phyloP scores from a whole-genome alignment of 2,329 filamentous ascomycete genomes.

The Phialophora macrospora region DNA sequence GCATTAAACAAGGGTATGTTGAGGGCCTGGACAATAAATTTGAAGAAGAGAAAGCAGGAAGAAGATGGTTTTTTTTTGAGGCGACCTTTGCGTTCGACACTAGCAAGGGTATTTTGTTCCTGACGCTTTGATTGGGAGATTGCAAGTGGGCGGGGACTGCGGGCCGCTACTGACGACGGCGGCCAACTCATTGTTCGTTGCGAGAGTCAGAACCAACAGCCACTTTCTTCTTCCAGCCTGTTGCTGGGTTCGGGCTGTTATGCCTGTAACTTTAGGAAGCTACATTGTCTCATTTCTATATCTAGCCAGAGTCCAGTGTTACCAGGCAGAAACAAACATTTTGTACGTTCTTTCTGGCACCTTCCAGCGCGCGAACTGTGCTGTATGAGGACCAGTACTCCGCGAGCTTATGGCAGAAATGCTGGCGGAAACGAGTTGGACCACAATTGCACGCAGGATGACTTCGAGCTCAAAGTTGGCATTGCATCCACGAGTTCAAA shows the following conservation, averaged over 20 bases:
- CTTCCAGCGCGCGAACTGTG: not conserved
- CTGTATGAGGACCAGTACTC: not conserved
- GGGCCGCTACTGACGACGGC: too few species aligned
- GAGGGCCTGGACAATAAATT: slow-evolving; percentile 34
- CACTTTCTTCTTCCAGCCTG: not conserved
- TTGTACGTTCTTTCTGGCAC: not conserved
- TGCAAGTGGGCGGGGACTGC: not conserved
- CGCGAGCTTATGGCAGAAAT: not conserved
- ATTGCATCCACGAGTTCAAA: too few species aligned
- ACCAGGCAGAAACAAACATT: too few species aligned
- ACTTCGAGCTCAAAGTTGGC: too few species aligned
- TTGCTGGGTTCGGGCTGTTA: not conserved
- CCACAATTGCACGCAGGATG: too few species aligned
- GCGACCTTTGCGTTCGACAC: not conserved
- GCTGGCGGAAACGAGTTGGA: too few species aligned
- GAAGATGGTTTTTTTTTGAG: not conserved
- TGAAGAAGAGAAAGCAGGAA: slow-evolving; percentile 13
- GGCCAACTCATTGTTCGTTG: too few species aligned
- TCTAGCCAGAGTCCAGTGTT: not conserved
- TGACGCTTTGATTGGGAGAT: not conserved
- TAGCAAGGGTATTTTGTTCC: slow-evolving; percentile 6
- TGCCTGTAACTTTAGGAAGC: not conserved
- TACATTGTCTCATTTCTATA: not conserved
- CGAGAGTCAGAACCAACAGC: not conserved
- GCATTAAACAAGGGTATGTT: slow-evolving; percentile 36